A percentile compares a stretch with the other conserved stretches of the same genome.
These are phyloP conservation scores for Fusarium xylarioides DNA, from an alignment of 2,329 filamentous ascomycete genomes.

Conservation along the genomic window DNA sequence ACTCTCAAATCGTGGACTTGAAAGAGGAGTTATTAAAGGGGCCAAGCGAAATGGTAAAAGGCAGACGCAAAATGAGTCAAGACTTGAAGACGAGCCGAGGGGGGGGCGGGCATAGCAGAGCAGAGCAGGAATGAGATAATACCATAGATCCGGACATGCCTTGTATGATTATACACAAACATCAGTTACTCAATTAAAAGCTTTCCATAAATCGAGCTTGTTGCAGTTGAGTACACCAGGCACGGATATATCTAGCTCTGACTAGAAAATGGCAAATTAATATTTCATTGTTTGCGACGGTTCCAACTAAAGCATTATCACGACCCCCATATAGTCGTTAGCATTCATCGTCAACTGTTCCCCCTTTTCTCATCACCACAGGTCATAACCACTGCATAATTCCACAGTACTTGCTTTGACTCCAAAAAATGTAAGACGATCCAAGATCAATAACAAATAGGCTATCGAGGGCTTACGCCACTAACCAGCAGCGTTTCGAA, in stretches of 20 bases:
- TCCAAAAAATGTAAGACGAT: neutral
- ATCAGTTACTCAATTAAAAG: slow-evolving; percentile 4
- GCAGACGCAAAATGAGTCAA: slow-evolving; percentile 19
- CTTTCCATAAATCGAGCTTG: neutral
- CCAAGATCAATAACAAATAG: neutral
- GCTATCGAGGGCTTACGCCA: no score
- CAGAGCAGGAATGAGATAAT: slow-evolving; percentile 28
- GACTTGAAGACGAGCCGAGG: neutral
- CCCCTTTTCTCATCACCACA: neutral
- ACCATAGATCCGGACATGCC: slow-evolving; percentile 33
- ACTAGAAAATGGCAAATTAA: neutral
- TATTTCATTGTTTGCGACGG: neutral
- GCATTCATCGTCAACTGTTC: neutral
- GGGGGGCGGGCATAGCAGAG: neutral
- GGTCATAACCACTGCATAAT: neutral
- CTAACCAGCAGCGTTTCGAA: slow-evolving; percentile 58
- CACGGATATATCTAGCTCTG: neutral
- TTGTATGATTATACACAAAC: slow-evolving; percentile 30
- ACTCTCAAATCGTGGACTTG: slow-evolving; percentile 24
- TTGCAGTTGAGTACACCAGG: neutral
- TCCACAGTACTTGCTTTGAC: neutral
- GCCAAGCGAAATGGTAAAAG: slow-evolving; percentile 35
- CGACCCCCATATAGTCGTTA: neutral
- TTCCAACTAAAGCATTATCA: neutral
- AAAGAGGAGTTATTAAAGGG: slow-evolving; percentile 33